These are phyloP conservation scores for Stenocarpella maydis DNA, from an alignment of 2,329 filamentous ascomycete genomes.

Conservation along the genomic window DNA sequence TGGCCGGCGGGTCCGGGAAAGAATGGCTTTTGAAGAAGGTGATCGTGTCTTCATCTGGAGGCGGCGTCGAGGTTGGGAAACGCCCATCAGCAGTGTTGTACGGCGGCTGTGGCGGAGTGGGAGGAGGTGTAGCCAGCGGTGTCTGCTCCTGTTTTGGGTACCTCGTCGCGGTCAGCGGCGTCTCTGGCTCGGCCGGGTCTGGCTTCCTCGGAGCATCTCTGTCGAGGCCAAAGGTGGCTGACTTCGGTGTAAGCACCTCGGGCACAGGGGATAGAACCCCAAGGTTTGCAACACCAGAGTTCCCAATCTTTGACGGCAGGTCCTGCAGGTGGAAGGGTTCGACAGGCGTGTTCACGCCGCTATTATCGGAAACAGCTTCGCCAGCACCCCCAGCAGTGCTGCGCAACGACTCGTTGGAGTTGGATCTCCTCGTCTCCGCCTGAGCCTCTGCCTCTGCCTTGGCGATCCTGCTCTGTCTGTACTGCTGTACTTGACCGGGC, in stretches of 20 bases:
- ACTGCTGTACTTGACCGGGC: constrained; percentile 58
- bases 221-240: constrained; percentile 38
- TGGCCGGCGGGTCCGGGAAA: background rate
- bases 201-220: constrained; percentile 32
- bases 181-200: constrained; percentile 19
- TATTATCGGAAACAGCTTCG: constrained; percentile 13
- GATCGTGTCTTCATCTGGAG: constrained; percentile 25
- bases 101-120: constrained; percentile 22
- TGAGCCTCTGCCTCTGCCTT: constrained; percentile 42
- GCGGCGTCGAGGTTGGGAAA: background rate
- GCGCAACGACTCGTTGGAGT: constrained; percentile 43
- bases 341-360: constrained; percentile 47
- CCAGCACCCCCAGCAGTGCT: constrained; percentile 43
- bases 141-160: constrained; percentile 30
- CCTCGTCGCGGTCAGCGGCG: constrained; percentile 28
- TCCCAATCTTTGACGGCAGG: constrained; percentile 52
- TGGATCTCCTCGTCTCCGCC: constrained; percentile 37
- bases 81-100: background rate
- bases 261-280: constrained; percentile 42
- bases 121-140: constrained; percentile 32
- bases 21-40: constrained; percentile 9
- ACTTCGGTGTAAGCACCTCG: constrained; percentile 41
- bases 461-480: constrained; percentile 51
- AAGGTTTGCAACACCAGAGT: constrained; percentile 46
- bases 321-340: constrained; percentile 61